Evolutionary conservation across 805 yeast species (phyloP), one percentile per base, ranked within the genome.

Genomic region (Candida oleophila): DNA sequence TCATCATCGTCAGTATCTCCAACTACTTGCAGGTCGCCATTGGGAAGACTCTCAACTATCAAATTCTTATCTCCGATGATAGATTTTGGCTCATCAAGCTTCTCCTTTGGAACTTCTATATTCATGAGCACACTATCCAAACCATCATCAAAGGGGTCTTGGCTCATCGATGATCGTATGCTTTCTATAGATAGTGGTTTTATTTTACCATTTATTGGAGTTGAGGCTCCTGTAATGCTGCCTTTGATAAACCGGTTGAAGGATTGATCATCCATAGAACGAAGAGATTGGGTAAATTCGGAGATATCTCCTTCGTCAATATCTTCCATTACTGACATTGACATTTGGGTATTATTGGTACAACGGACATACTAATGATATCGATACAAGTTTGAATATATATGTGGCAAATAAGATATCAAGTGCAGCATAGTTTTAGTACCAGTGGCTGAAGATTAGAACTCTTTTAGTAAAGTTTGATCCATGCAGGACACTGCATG

Each of bases 141-240:
- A 4, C 54, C 53, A 46, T 59, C 64, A 48, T 59, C 54, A 49
- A 59, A 57, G 2, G 64, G 64, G 38, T 59, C 64, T 8, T 55
- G 48, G 30, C 58, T 56, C 14, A 41, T 20, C 3, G 52, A 42
- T 4, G 37, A 32, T 28, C 43, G 8, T 4, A 41, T 28, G n/a
- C 43, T 41, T 11, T n/a, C 19, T 4, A 25, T 21, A 12, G 34
- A 33, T 22, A 19, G 16, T 20, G 15, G 22, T 42, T 38, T 25
- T 25, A 25, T 16, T 18, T 15, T 5, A n/a, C n/a, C 16, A 32
- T n/a, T 14, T 15, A 19, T 42, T 21, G 33, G 40, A 22, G 45
- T 22, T 19, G 44, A 34, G 14, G 21, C 39, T 16, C 20, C 18
- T 11, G 21, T 22, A 36, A 36, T 8, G 22, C 39, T 36, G 22